Evolutionary conservation across 257 asterid genomes (phyloP).

Genomic region (Gentiana macrophylla): DNA sequence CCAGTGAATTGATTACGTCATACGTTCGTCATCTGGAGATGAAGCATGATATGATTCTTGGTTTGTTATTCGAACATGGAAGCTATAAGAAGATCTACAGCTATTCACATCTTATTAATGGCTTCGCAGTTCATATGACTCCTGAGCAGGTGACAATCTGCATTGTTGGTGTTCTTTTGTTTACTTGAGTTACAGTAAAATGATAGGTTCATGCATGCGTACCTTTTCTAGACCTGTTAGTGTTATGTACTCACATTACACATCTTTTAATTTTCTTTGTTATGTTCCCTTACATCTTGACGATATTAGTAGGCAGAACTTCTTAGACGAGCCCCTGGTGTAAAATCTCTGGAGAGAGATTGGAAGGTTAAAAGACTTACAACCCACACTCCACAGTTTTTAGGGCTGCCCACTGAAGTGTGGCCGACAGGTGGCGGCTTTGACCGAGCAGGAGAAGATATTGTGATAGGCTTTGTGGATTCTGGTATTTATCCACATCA

Average conservation of each 20-base stretch:
- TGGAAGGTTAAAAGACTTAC: constrained; percentile 97
- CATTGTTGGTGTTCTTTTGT: constrained; percentile 10
- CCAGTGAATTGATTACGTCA: constrained; percentile 59
- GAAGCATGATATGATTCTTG: constrained; percentile 95
- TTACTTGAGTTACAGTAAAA: background rate
- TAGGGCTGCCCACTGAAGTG: constrained; percentile 98
- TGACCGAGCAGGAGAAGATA: constrained; percentile 94
- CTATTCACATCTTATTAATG: constrained; percentile 86
- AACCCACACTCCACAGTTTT: constrained; percentile 90
- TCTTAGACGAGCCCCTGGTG: constrained; percentile 74
- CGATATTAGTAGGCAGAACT: constrained; percentile 77
- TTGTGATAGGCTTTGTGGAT: constrained; percentile 83
- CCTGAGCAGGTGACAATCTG: constrained; percentile 78
- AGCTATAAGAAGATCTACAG: constrained; percentile 83
- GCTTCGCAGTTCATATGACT: constrained; percentile 77
- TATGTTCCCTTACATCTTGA: constrained; percentile 33
- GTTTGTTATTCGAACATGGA: constrained; percentile 71
- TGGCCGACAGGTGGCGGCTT: constrained; percentile 98
- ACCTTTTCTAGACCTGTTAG: too few species aligned
- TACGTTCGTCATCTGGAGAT: constrained; percentile 71
- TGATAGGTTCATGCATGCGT: too few species aligned
- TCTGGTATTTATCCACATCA: constrained; percentile 96
- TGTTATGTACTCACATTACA: too few species aligned
- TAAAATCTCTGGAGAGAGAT: constrained; percentile 82
- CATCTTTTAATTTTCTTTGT: background rate